Percentiles rank a stretch among this genome's conserved stretches.
These are phyloP conservation scores for Loxodes magnus DNA, from an alignment of 73 alveolate species.

Conservation along the genomic window DNA sequence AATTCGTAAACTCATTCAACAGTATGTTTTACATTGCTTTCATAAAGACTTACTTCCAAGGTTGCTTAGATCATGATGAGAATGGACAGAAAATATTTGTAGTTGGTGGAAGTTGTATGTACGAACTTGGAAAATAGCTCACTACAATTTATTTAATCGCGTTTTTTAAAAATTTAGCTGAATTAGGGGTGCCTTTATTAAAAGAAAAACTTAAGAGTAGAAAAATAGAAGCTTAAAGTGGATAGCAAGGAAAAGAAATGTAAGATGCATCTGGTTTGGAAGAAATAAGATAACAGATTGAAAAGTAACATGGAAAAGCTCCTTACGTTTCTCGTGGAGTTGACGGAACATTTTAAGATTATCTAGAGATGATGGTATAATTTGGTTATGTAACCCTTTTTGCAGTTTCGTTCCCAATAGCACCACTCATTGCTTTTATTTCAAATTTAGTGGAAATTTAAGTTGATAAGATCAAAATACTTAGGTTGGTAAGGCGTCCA, in stretches of 20 bases:
- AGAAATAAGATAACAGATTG: slow-evolving; percentile 19
- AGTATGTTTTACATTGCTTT: slow-evolving; percentile 42
- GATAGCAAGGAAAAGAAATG: slow-evolving; percentile 1
- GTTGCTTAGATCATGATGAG: neutral
- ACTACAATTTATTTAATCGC: slow-evolving; percentile 1
- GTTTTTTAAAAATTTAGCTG: neutral
- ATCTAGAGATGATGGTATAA: slow-evolving; percentile 28
- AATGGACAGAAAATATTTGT: neutral
- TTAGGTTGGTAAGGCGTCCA: slow-evolving; percentile 28
- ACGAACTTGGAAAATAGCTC: slow-evolving; percentile 2
- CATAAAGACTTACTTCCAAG: slow-evolving; percentile 11
- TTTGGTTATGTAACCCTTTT: slow-evolving; percentile 29
- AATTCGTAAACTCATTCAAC: slow-evolving; percentile 40
- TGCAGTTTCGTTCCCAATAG: slow-evolving; percentile 34
- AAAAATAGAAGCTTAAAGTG: neutral
- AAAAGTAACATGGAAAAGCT: slow-evolving; percentile 15
- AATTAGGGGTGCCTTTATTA: slow-evolving; percentile 13
- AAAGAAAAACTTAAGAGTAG: neutral
- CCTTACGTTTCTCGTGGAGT: slow-evolving; percentile 20
- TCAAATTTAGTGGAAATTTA: slow-evolving; percentile 11
- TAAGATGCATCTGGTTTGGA: slow-evolving; percentile 14
- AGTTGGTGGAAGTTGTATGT: neutral
- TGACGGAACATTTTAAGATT: slow-evolving; percentile 39
- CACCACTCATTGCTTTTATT: slow-evolving; percentile 21
- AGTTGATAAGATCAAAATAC: slow-evolving; percentile 28